Percentiles rank a stretch among this genome's conserved stretches.
phyloP scores from a whole-genome alignment of 1,284 basidiomycete genomes.

The Ganoderma lingzhi region DNA sequence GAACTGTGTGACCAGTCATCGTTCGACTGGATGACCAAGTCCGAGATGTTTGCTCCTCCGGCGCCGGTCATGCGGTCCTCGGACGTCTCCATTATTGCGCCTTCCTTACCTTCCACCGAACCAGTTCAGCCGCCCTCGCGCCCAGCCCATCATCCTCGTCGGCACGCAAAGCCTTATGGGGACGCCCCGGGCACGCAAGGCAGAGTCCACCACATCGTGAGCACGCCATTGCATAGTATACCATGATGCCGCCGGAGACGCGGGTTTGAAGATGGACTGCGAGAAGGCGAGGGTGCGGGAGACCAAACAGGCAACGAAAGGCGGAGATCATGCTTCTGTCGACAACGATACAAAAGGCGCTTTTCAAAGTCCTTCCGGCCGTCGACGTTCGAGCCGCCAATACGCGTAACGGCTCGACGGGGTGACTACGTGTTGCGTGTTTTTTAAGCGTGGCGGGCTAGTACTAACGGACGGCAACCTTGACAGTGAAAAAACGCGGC shows the following conservation, averaged over 20 bases:
- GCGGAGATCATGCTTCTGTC: constrained; percentile 3
- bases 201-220: constrained; percentile 21
- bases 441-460: not conserved
- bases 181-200: not conserved
- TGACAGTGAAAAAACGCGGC: constrained; percentile 12
- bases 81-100: not conserved
- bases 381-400: not conserved
- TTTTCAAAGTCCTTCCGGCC: not conserved
- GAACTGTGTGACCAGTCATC: constrained; percentile 38
- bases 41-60: constrained; percentile 29
- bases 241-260: constrained; percentile 12
- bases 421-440: not conserved
- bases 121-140: constrained; percentile 14
- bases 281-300: constrained; percentile 13
- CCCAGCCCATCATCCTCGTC: constrained; percentile 4
- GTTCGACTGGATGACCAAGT: constrained; percentile 34
- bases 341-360: constrained; percentile 16
- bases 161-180: constrained; percentile 14
- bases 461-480: not conserved
- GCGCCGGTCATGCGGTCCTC: constrained; percentile 24
- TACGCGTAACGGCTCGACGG: not conserved
- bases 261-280: constrained; percentile 14
- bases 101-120: constrained; percentile 4
- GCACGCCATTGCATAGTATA: constrained; percentile 23
- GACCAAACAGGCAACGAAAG: constrained; percentile 13